Base-by-base conservation (phyloP, 2,329 filamentous ascomycete genomes). In the Didymella arachidicola region DNA sequence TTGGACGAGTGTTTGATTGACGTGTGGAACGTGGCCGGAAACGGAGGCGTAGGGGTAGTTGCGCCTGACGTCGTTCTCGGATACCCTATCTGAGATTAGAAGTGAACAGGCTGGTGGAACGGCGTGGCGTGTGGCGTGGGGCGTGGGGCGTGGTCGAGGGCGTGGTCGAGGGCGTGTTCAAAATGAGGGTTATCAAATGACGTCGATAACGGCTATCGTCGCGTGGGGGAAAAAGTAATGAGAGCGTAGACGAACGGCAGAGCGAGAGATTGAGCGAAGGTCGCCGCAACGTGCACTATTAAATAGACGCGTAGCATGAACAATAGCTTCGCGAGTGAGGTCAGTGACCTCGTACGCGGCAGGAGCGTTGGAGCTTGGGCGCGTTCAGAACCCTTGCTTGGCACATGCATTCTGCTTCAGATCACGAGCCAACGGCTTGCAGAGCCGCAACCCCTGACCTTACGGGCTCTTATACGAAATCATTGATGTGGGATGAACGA, bases 351-450 rank as follows among this genome's bases (percentile, higher is more conserved):
- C 14, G n/a, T 39, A 19, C 7, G 34, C 53, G 38, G 44, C 53
- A 52, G 47, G 41, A 53, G 50, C 53, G n/a, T 36, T 25, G 53
- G 51, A 63, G 61, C 57, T 63, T 60, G 57, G 57, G 36, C 46
- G 26, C 55, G 32, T 47, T 32, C 46, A 53, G 50, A 51, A 51
- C 36, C 34, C 43, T 48, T 34, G 46, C 50, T 47, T 50, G 45
- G 46, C 50, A 53, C 49, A 43, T 46, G 51, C 26, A 16, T 25
- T 12, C 25, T 42, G 49, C 39, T 18, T 41, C n/a, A 38, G 47
- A 53, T 56, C 22, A 52, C 42, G 57, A 52, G 57, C 52, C 57
- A 43, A 47, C 52, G 57, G 57, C 46, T 12, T 27, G 43, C 51
- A 51, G 34, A 47, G 51, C 57, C 57, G 57, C 47, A 41, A 47